phyloP scores from a whole-genome alignment of 805 yeast genomes.

The Tetrapisispora taiwanensis region DNA sequence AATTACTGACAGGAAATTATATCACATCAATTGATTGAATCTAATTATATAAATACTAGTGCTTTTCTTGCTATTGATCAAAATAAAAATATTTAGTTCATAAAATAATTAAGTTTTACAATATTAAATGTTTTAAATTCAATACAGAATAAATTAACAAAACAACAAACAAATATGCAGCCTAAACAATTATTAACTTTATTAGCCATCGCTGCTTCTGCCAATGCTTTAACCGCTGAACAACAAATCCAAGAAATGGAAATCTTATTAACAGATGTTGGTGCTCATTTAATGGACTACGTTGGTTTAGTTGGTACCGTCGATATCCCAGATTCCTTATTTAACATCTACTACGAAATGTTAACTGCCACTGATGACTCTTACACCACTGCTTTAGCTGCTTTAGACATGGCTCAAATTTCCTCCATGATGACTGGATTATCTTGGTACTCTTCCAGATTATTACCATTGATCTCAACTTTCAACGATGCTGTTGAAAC shows the following conservation, averaged over 20 bases:
- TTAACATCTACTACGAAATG: constrained; percentile 11
- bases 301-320: constrained; percentile 11
- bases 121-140: no score
- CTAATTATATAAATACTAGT: no score
- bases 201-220: constrained; percentile 15
- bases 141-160: no score
- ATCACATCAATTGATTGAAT: no score
- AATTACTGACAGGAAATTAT: no score
- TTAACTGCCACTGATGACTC: constrained; percentile 17
- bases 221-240: constrained; percentile 12
- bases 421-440: constrained; percentile 24
- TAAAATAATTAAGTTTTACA: no score
- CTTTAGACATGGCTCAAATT: constrained; percentile 13
- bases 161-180: neutral
- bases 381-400: constrained; percentile 22
- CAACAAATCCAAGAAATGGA: constrained; percentile 16
- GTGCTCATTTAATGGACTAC: constrained; percentile 11
- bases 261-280: constrained; percentile 15
- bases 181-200: constrained; percentile 8
- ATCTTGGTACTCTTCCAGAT: constrained; percentile 30
- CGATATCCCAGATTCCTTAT: constrained; percentile 16
- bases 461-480: constrained; percentile 9
- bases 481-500: constrained; percentile 1
- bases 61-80: no score
- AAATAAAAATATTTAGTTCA: no score